Evolutionary conservation across 495 filamentous ascomycete species (phyloP), one percentile per base, ranked within the genome.

Genomic region (Penicillium arizonense): DNA sequence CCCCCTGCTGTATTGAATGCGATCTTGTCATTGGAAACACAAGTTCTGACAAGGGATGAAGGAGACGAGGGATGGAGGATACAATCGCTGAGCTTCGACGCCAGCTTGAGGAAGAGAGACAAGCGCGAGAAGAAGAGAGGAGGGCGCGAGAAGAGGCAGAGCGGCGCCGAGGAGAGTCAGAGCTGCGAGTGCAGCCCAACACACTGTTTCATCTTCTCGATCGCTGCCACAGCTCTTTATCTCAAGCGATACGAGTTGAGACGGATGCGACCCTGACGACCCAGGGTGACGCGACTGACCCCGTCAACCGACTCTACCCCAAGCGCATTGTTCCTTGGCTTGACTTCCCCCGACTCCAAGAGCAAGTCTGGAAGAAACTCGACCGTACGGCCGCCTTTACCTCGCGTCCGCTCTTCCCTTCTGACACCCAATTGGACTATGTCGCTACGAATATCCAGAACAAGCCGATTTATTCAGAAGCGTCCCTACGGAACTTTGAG

Each of bases 261-360:
- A 59, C 57, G 11, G 55, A 67, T 55, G 52, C 57, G 42, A 62
- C 59, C 16, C 57, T 65, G 28, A 70, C 58, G 35, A 61, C 55
- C 9, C 55, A 63, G 32, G 65, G 64, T 41, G 53, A 58, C 20
- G 53, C 49, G 49, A 58, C 58, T 7, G 24, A 62, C 53, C 58
- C 47, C 30, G 58, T 60, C 3, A 67, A 62, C 48, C 48, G 54
- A 57, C 53, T 61, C 40, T 67, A 42, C 44, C 56, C 63, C 34
- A 50, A 58, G 33, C 53, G 24, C 3, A 67, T 64, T 4, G 33
- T 57, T 23, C 64, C 61, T 47, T 67, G 55, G 59, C 42, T 48
- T 58, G 46, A 57, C 34, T 64, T 64, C 26, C 62, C 62, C 23
- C 39, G 47, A 28, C 50, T 62, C 20, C 56, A 65, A 41, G 56